Evolutionary conservation across 202 grass and related monocot genomes (phyloP).

Genomic region (Dendrocalamus latiflorus): DNA sequence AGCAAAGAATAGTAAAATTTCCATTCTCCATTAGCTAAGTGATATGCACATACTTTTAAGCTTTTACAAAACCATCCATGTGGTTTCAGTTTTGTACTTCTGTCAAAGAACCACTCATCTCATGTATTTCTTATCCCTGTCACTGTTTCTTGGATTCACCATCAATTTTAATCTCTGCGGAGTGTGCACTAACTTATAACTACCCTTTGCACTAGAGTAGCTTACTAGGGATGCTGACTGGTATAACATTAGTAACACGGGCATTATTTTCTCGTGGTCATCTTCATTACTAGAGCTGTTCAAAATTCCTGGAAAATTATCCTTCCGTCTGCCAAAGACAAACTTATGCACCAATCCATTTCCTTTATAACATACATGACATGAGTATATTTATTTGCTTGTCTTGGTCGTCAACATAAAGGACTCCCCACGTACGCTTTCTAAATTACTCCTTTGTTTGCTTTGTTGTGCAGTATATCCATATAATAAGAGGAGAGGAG

Average conservation of each 20-base stretch:
- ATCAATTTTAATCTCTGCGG: too few relatives aligned
- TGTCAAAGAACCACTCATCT: background rate
- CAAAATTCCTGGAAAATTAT: background rate
- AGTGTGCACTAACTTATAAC: background rate
- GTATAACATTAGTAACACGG: background rate
- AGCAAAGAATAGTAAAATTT: background rate
- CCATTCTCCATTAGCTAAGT: background rate
- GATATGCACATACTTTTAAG: background rate
- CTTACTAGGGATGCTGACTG: background rate
- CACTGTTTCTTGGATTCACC: background rate
- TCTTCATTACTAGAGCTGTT: background rate
- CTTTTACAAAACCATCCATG: background rate
- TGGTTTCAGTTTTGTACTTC: background rate
- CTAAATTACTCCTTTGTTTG: background rate
- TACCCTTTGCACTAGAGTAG: background rate
- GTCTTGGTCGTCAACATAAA: background rate
- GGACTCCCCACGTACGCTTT: background rate
- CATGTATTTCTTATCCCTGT: background rate
- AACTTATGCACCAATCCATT: background rate
- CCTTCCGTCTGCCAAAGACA: background rate
- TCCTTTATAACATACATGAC: background rate
- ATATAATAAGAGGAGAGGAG: constrained; percentile 62
- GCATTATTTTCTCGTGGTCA: background rate
- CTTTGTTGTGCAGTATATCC: constrained; percentile 41
- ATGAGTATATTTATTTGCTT: background rate